phyloP scores from a whole-genome alignment of 225 moss, liverwort and hornwort genomes.

The Pseudoscleropodium purum region DNA sequence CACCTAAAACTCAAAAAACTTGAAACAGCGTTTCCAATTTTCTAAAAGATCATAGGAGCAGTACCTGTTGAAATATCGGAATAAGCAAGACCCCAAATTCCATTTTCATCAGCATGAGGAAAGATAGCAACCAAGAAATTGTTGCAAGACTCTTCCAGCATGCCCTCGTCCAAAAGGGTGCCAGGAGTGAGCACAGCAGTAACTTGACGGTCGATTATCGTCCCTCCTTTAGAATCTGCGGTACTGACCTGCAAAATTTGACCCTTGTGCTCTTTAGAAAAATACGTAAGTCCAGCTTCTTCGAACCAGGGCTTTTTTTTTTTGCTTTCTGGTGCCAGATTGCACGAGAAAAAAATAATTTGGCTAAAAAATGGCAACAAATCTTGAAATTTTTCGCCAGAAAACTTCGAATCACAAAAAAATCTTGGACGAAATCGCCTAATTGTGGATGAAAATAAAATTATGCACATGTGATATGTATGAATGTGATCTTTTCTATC shows the following conservation, averaged over 20 bases:
- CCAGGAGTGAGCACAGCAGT: constrained; percentile 62
- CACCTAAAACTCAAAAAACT: not conserved
- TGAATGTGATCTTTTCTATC: too few species aligned
- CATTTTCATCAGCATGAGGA: constrained; percentile 52
- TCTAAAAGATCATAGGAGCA: not conserved
- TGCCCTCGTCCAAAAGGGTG: constrained; percentile 53
- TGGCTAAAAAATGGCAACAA: too few species aligned
- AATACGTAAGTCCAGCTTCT: not conserved
- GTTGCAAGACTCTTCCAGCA: constrained; percentile 54
- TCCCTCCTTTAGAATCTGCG: constrained; percentile 42
- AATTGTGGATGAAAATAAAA: too few species aligned
- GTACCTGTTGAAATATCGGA: constrained; percentile 72
- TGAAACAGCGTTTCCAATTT: not conserved
- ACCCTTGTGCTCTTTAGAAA: not conserved
- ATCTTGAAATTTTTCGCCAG: too few species aligned
- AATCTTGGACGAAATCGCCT: too few species aligned
- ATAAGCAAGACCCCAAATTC: constrained; percentile 62
- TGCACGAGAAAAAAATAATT: too few species aligned
- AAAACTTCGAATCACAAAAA: too few species aligned
- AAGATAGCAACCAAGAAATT: constrained; percentile 67
- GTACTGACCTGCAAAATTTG: constrained; percentile 15
- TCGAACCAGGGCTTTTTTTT: too few species aligned
- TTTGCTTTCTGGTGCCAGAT: too few species aligned
- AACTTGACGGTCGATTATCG: constrained; percentile 52
- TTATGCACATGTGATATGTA: too few species aligned